phyloP scores from a whole-genome alignment of 352 stramenopile genomes.

The Globisporangium emineosum region DNA sequence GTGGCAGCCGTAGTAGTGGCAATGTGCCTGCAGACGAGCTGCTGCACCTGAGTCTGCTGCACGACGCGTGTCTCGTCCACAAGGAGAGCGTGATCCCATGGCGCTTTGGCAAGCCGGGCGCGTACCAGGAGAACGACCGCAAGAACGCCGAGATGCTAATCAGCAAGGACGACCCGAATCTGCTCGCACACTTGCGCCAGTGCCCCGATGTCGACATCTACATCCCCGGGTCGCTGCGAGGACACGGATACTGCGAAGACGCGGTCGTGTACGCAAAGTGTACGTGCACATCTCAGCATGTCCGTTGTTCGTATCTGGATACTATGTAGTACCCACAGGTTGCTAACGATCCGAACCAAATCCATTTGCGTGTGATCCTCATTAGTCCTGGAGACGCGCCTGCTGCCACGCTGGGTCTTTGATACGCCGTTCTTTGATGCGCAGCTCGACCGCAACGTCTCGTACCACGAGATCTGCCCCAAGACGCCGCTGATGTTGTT shows the following conservation, averaged over 20 bases:
- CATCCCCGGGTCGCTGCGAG: constrained; percentile 23
- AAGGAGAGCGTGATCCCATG: constrained; percentile 50
- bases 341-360: neutral
- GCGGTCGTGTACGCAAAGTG: constrained; percentile 57
- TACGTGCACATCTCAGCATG: no score
- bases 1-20: no score
- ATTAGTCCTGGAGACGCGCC: constrained; percentile 36
- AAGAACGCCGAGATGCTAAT: constrained; percentile 24
- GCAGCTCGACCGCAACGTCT: constrained; percentile 19
- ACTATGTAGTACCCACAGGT: neutral
- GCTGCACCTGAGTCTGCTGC: constrained; percentile 49
- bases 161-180: constrained; percentile 27
- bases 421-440: constrained; percentile 33
- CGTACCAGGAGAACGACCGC: constrained; percentile 9
- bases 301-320: no score
- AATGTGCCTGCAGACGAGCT: constrained; percentile 32
- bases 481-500: constrained; percentile 46
- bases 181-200: constrained; percentile 45
- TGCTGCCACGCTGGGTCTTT: constrained; percentile 48
- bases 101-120: constrained; percentile 26
- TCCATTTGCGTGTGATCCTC: neutral
- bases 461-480: constrained; percentile 56
- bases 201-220: constrained; percentile 73
- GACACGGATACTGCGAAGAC: constrained; percentile 56
- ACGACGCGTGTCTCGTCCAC: constrained; percentile 40